A percentile compares a stretch with the other conserved stretches of the same genome.
Evolutionary conservation across 2,329 filamentous ascomycete genomes (phyloP).

Genomic region (Mariannaea sp.): DNA sequence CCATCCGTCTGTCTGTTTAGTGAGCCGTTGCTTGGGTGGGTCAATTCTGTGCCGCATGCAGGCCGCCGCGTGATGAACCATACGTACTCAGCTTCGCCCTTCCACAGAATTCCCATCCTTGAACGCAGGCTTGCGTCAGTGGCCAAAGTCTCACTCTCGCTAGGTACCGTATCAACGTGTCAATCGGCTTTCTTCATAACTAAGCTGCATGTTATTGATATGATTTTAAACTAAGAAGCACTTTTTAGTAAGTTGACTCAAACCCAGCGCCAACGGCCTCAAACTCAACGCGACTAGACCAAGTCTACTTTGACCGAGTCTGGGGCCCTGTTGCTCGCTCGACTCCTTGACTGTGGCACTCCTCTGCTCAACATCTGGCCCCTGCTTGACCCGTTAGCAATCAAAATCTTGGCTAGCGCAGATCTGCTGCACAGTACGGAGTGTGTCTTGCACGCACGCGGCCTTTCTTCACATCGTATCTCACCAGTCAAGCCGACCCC

Average conservation of each 20-base stretch:
- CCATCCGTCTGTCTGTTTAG: conserved; percentile 9
- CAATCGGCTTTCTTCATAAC: neutral
- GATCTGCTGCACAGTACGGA: conserved; percentile 37
- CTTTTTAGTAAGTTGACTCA: conserved; percentile 15
- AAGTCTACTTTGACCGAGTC: conserved; percentile 17
- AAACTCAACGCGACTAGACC: conserved; percentile 24
- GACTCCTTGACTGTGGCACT: too few relatives aligned
- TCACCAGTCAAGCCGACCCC: conserved; percentile 10
- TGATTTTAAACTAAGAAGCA: conserved; percentile 3
- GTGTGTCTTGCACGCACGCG: neutral
- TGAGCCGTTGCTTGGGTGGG: conserved; percentile 34
- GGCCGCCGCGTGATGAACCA: conserved; percentile 37
- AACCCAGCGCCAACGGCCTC: conserved; percentile 15
- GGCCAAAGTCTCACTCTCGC: conserved; percentile 11
- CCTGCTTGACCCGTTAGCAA: conserved; percentile 29
- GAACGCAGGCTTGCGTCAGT: conserved; percentile 11
- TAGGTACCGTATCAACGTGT: too few relatives aligned
- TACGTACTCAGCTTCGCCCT: conserved; percentile 20
- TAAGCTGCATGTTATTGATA: too few relatives aligned
- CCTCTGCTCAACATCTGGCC: conserved; percentile 24
- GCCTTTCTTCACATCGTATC: conserved; percentile 15
- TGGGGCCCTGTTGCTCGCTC: too few relatives aligned
- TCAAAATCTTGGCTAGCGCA: conserved; percentile 39
- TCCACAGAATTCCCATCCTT: conserved; percentile 21
- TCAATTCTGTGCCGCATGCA: conserved; percentile 36